Conservation (phyloP, 2,329 filamentous ascomycete species). For the Cercospora sp. region DNA sequence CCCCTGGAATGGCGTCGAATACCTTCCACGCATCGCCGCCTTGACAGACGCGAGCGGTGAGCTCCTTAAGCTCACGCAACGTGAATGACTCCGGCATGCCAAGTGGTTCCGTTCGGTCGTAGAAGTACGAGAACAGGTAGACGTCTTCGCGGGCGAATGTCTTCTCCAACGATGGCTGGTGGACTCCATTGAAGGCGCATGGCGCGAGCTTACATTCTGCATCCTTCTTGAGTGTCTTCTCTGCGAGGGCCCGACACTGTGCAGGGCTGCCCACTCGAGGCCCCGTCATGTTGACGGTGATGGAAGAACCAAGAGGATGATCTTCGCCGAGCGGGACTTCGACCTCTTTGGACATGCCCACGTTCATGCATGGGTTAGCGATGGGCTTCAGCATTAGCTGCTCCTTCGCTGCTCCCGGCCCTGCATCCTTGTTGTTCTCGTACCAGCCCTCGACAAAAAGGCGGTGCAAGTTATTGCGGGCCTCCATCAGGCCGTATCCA, state of each 20-base stretch:
- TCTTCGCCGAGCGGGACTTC: slow-evolving; percentile 67
- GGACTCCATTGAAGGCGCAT: slow-evolving; percentile 98
- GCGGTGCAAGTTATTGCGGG: slow-evolving; percentile 81
- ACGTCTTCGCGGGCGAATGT: slow-evolving; percentile 90
- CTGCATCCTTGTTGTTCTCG: slow-evolving; percentile 55
- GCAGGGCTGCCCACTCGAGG: slow-evolving; percentile 72
- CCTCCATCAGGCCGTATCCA: slow-evolving; percentile 94
- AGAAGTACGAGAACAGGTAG: slow-evolving; percentile 98
- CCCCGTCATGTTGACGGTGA: slow-evolving; percentile 84
- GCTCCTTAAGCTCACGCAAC: slow-evolving; percentile 81
- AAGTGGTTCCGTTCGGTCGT: slow-evolving; percentile 86
- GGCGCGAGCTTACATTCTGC: slow-evolving; percentile 76
- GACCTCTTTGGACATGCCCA: slow-evolving; percentile 73
- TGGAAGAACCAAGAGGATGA: slow-evolving; percentile 64
- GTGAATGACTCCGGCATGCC: slow-evolving; percentile 99
- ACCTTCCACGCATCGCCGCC: slow-evolving; percentile 83
- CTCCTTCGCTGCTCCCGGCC: slow-evolving; percentile 41
- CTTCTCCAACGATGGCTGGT: slow-evolving; percentile 88
- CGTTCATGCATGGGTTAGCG: slow-evolving; percentile 81
- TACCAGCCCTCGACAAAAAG: slow-evolving; percentile 71
- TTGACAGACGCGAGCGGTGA: slow-evolving; percentile 80
- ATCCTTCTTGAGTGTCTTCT: slow-evolving; percentile 89
- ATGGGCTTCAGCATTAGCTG: slow-evolving; percentile 70
- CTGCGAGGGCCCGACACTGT: slow-evolving; percentile 85
- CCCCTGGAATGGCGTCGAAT: slow-evolving; percentile 74